Evolutionary conservation across 1,139 yeast species (phyloP).

Genomic region (Debaryomyces fabryi): DNA sequence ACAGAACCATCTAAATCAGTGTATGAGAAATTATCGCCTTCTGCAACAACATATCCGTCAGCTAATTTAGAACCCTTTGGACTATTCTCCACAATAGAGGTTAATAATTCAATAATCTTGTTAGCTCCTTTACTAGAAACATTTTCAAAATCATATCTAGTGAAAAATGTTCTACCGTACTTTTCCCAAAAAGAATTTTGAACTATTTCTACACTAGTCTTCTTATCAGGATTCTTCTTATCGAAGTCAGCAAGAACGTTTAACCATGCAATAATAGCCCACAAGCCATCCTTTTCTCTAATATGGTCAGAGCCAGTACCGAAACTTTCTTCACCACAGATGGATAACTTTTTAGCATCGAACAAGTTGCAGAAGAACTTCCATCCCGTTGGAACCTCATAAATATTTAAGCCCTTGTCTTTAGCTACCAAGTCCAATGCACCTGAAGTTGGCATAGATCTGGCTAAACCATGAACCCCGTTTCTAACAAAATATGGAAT

Average conservation of each 20-base stretch:
- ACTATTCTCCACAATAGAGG: constrained; percentile 34
- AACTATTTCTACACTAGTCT: constrained; percentile 71
- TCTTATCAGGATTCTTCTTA: constrained; percentile 53
- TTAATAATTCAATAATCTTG: constrained; percentile 63
- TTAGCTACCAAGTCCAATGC: constrained; percentile 93
- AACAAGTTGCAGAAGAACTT: constrained; percentile 95
- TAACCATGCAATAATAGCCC: constrained; percentile 98
- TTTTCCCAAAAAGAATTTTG: constrained; percentile 87
- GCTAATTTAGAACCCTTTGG: constrained; percentile 48
- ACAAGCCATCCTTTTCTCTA: constrained; percentile 95
- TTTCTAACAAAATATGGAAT: constrained; percentile 88
- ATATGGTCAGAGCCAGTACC: constrained; percentile 98
- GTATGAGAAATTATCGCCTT: constrained; percentile 88
- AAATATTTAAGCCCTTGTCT: constrained; percentile 69
- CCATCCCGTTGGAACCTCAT: constrained; percentile 99
- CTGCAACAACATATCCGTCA: constrained; percentile 56
- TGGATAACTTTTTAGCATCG: constrained; percentile 88
- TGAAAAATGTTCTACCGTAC: constrained; percentile 97
- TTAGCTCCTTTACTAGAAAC: constrained; percentile 77
- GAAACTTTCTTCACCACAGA: constrained; percentile 97
- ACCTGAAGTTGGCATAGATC: constrained; percentile 97
- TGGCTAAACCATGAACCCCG: constrained; percentile 92
- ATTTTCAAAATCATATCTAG: constrained; percentile 92
- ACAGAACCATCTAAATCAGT: constrained; percentile 95
- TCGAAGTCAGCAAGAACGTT: constrained; percentile 87